Conservation (phyloP, 139 green algal species). For the Chlamydomonas sp. region DNA sequence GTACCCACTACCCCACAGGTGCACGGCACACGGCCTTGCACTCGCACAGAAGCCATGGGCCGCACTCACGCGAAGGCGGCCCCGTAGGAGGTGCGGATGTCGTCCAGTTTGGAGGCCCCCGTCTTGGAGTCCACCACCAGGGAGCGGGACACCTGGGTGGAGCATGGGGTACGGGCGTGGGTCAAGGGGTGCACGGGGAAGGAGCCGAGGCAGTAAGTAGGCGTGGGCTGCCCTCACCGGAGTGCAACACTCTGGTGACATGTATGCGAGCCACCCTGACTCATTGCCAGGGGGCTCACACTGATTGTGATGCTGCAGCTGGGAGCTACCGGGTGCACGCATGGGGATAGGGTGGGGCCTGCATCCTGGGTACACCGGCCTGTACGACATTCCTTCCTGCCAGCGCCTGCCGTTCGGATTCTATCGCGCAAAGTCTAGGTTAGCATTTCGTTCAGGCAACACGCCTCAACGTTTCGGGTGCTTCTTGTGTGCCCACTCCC, state of each 20-base stretch:
- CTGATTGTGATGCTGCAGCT: too few relatives aligned
- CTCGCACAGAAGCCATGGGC: background rate
- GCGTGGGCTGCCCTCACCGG: background rate
- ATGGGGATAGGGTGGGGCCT: too few relatives aligned
- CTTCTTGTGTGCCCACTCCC: too few relatives aligned
- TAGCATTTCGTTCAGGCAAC: too few relatives aligned
- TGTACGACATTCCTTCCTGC: too few relatives aligned
- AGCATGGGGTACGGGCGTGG: background rate
- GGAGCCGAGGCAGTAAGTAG: background rate
- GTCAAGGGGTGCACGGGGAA: background rate
- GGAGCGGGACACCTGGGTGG: slow-evolving; percentile 55
- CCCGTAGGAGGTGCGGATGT: slow-evolving; percentile 73
- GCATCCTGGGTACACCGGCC: too few relatives aligned
- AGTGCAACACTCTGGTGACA: background rate
- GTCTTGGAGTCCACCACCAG: slow-evolving; percentile 69
- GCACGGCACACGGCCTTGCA: background rate
- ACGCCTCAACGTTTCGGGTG: too few relatives aligned
- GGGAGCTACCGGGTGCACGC: too few relatives aligned
- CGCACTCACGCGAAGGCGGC: slow-evolving; percentile 58
- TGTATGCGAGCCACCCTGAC: too few relatives aligned
- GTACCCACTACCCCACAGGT: background rate
- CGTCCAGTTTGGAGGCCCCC: slow-evolving; percentile 50
- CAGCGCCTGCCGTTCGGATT: too few relatives aligned
- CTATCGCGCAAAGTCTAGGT: too few relatives aligned
- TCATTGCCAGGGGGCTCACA: too few relatives aligned